A percentile compares a stretch with the other conserved stretches of the same genome.
phyloP scores from a whole-genome alignment of 1,139 yeast species.

The Sugiyamaella castrensis region DNA sequence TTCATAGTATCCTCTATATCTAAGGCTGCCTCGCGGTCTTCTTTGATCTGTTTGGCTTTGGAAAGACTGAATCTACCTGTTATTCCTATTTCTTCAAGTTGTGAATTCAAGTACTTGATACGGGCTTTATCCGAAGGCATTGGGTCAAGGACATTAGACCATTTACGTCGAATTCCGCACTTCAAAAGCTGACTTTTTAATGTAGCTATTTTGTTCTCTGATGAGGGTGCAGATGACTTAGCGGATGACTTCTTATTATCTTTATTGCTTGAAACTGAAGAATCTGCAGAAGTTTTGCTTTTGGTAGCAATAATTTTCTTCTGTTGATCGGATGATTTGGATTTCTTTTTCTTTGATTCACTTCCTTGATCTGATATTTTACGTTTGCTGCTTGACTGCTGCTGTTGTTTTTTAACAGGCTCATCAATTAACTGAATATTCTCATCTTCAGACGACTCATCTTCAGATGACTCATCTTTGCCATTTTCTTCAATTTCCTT shows the following conservation, averaged over 20 bases:
- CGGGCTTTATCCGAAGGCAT: slow-evolving; percentile 23
- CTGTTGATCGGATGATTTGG: too few species aligned
- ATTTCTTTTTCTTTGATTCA: too few species aligned
- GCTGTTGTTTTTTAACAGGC: neutral
- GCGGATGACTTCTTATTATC: neutral
- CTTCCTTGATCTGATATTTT: too few species aligned
- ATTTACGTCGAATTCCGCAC: slow-evolving; percentile 32
- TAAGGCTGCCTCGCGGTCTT: slow-evolving; percentile 39
- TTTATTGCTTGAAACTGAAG: too few species aligned
- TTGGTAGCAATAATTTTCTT: too few species aligned
- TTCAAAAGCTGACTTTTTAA: slow-evolving; percentile 29
- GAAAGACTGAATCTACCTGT: slow-evolving; percentile 31
- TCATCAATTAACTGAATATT: slow-evolving; percentile 6
- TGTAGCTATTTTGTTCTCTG: slow-evolving; percentile 24
- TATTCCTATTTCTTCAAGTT: slow-evolving; percentile 30
- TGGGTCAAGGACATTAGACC: slow-evolving; percentile 28
- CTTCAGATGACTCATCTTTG: neutral
- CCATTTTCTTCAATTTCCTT: neutral
- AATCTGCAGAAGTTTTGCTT: too few species aligned
- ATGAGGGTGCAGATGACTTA: slow-evolving; percentile 5
- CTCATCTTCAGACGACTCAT: slow-evolving; percentile 9
- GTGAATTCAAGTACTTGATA: slow-evolving; percentile 23
- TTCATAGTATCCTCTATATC: slow-evolving; percentile 32
- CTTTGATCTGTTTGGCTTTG: slow-evolving; percentile 40
- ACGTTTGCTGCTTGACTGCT: too few species aligned